Percentiles rank a stretch among this genome's conserved stretches.
Evolutionary conservation across 2,329 filamentous ascomycete genomes (phyloP).

Genomic region (Fusarium sp.): DNA sequence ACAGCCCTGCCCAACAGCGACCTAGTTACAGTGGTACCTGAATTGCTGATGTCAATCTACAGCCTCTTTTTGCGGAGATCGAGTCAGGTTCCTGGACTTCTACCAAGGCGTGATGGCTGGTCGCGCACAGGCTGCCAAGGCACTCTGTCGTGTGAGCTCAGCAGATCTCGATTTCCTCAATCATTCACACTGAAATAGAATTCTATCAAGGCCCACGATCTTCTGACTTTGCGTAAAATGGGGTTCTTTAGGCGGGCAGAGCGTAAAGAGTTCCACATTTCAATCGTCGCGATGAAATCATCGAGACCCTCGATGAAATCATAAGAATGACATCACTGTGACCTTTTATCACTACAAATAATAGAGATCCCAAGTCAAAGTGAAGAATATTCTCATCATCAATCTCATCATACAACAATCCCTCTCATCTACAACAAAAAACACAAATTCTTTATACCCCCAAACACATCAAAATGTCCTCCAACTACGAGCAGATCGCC

Average conservation of each 20-base stretch:
- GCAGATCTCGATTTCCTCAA: constrained; percentile 28
- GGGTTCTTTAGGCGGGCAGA: constrained; percentile 2
- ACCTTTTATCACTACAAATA: constrained; percentile 29
- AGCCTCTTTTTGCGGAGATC: neutral
- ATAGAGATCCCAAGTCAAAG: neutral
- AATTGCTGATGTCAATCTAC: neutral
- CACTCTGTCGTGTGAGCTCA: neutral
- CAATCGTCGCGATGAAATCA: constrained; percentile 42
- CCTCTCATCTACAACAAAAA: neutral
- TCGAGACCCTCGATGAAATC: constrained; percentile 43
- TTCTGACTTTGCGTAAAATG: constrained; percentile 1
- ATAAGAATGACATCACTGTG: constrained; percentile 41
- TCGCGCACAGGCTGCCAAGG: constrained; percentile 16
- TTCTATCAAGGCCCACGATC: constrained; percentile 10
- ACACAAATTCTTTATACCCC: neutral
- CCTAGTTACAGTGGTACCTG: neutral
- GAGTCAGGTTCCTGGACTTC: constrained; percentile 2
- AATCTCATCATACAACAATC: neutral
- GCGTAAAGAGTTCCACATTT: constrained; percentile 36
- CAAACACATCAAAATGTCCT: constrained; percentile 37
- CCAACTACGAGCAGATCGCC: constrained; percentile 58
- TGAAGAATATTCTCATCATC: neutral
- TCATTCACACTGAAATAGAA: neutral
- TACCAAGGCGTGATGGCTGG: neutral
- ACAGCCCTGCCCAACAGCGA: neutral